These are phyloP conservation scores for Malassezia nana DNA, from an alignment of 1,284 basidiomycete species.

Conservation along the genomic window DNA sequence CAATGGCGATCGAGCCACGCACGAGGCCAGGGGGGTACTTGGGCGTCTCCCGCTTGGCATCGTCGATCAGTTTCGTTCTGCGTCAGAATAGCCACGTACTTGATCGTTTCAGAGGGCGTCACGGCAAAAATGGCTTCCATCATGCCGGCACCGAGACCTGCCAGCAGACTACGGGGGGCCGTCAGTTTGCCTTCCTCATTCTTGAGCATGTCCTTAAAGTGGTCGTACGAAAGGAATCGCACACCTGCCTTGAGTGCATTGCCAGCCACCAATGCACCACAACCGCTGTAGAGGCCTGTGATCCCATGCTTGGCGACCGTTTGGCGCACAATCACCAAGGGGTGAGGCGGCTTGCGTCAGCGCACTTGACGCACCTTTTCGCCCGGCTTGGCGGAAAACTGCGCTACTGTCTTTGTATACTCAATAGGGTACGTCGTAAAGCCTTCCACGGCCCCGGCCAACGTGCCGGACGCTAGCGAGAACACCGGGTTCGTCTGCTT, in stretches of 20 bases:
- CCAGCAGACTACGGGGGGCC: constrained; percentile 49
- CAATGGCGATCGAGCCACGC: constrained; percentile 72
- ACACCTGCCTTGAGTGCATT: constrained; percentile 62
- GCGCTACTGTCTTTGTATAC: constrained; percentile 63
- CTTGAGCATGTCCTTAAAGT: constrained; percentile 74
- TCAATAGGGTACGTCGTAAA: constrained; percentile 75
- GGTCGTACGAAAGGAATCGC: constrained; percentile 85
- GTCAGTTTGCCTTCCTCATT: constrained; percentile 52
- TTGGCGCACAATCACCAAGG: constrained; percentile 45
- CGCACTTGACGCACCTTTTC: constrained; percentile 18
- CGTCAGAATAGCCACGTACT: constrained; percentile 51
- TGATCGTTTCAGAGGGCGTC: constrained; percentile 95
- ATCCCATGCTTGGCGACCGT: constrained; percentile 46
- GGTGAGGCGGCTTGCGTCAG: constrained; percentile 41
- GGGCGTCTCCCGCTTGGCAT: constrained; percentile 72
- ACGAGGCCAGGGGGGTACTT: constrained; percentile 71
- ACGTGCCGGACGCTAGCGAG: constrained; percentile 63
- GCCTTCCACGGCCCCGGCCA: constrained; percentile 82
- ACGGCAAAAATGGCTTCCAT: constrained; percentile 88
- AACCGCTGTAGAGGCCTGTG: constrained; percentile 46
- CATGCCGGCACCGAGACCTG: constrained; percentile 89
- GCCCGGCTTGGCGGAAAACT: constrained; percentile 50
- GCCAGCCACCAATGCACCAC: constrained; percentile 38
- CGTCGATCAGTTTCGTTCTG: constrained; percentile 86
- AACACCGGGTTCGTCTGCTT: constrained; percentile 27